A percentile compares a stretch with the other conserved stretches of the same genome.
Conservation (phyloP, 495 filamentous ascomycete species). For the Cenococcum geophilum region DNA sequence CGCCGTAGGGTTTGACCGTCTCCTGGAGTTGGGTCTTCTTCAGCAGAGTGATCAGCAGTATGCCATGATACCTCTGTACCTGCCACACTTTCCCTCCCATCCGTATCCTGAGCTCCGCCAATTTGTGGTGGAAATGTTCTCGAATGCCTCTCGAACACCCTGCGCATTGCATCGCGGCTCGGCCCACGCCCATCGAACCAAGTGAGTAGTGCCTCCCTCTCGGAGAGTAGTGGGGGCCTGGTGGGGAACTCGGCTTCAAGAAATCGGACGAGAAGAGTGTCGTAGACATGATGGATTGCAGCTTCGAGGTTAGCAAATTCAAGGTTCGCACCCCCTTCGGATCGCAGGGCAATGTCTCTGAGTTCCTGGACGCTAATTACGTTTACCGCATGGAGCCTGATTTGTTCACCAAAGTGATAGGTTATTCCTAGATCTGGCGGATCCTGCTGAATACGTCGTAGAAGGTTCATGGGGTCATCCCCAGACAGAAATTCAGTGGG, state of each 20-base stretch:
- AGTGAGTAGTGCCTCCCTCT: neutral
- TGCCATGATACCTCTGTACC: slow-evolving; percentile 23
- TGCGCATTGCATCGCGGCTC: neutral
- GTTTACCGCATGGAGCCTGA: slow-evolving; percentile 15
- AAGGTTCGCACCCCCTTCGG: slow-evolving; percentile 4
- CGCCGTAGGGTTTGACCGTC: slow-evolving; percentile 50
- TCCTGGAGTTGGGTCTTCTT: slow-evolving; percentile 39
- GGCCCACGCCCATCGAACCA: neutral
- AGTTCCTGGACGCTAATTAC: slow-evolving; percentile 4
- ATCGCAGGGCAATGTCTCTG: slow-evolving; percentile 7
- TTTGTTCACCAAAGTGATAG: slow-evolving; percentile 17
- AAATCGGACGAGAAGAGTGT: slow-evolving; percentile 22
- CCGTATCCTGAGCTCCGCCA: neutral
- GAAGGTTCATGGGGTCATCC: neutral
- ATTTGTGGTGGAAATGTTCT: neutral
- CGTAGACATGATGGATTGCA: slow-evolving; percentile 18
- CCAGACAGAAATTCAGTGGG: too few relatives aligned
- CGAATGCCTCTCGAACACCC: slow-evolving; percentile 10
- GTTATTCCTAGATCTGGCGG: slow-evolving; percentile 13
- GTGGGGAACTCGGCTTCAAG: slow-evolving; percentile 13
- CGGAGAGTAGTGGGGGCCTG: neutral
- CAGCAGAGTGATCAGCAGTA: slow-evolving; percentile 18
- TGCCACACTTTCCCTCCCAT: slow-evolving; percentile 23
- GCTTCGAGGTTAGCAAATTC: slow-evolving; percentile 6
- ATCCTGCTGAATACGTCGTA: slow-evolving; percentile 15